Evolutionary conservation across 192 early-diverging fungal species (phyloP).

Genomic region (Coemansia sp.): DNA sequence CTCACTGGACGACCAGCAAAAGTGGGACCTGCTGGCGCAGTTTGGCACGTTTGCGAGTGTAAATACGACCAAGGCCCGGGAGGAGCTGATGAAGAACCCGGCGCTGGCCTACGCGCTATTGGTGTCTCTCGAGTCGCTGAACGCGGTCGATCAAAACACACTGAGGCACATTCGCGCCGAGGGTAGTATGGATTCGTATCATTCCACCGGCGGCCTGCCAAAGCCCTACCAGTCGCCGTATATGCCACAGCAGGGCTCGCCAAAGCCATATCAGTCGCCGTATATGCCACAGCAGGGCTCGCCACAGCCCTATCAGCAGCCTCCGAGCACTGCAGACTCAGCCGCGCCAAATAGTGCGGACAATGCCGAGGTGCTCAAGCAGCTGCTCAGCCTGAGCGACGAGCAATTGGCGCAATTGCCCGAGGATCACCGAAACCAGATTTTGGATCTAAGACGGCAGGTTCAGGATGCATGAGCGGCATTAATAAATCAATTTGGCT

Average conservation of each 20-base stretch:
- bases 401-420: constrained; percentile 78
- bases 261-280: constrained; percentile 1
- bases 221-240: neutral
- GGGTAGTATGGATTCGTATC: neutral
- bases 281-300: neutral
- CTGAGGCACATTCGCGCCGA: constrained; percentile 7
- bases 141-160: constrained; percentile 2
- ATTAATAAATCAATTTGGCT: no score
- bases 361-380: constrained; percentile 67
- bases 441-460: constrained; percentile 57
- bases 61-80: constrained; percentile 20
- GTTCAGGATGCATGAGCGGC: constrained; percentile 3
- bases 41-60: constrained; percentile 24
- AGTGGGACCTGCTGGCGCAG: constrained; percentile 22
- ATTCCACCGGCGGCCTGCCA: neutral
- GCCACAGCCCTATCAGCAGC: neutral
- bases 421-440: constrained; percentile 68
- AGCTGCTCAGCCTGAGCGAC: constrained; percentile 75
- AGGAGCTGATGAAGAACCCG: constrained; percentile 33
- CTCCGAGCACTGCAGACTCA: neutral
- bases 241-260: neutral
- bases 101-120: constrained; percentile 27
- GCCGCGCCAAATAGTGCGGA: constrained; percentile 1
- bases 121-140: constrained; percentile 15
- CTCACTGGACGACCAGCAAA: constrained; percentile 5